Evolutionary conservation across 164 flowering plant genomes (phyloP).

Genomic region (Magnolia kwangsiensis): DNA sequence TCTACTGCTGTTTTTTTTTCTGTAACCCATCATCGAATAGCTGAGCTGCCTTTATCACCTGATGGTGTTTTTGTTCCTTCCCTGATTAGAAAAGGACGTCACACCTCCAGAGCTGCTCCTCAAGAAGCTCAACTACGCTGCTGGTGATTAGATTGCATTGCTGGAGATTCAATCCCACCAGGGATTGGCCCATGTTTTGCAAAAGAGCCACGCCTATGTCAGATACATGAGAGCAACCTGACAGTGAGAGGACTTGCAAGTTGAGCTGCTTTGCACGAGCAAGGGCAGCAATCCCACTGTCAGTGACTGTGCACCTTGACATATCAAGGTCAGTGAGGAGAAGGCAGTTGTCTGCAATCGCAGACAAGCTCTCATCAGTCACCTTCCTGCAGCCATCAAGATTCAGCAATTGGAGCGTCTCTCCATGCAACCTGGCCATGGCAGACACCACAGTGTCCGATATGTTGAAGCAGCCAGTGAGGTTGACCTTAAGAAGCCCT

Average conservation of each 20-base stretch:
- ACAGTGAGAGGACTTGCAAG: constrained; percentile 58
- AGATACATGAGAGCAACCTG: constrained; percentile 58
- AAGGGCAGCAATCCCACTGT: constrained; percentile 50
- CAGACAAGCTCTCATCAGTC: constrained; percentile 51
- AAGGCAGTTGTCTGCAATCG: constrained; percentile 52
- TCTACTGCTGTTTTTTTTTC: neutral
- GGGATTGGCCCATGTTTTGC: constrained; percentile 42
- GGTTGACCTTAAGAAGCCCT: constrained; percentile 53
- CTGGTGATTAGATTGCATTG: constrained; percentile 54
- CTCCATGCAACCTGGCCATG: constrained; percentile 46
- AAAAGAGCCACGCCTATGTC: constrained; percentile 48
- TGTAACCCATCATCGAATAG: neutral
- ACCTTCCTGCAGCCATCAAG: constrained; percentile 55
- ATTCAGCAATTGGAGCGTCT: constrained; percentile 49
- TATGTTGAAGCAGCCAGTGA: constrained; percentile 48
- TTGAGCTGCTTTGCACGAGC: constrained; percentile 35
- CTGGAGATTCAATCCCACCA: constrained; percentile 70
- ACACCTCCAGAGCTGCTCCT: constrained; percentile 56
- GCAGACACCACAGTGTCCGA: constrained; percentile 46
- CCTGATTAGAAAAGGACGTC: constrained; percentile 54
- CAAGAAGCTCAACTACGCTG: constrained; percentile 40
- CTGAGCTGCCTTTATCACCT: constrained; percentile 3
- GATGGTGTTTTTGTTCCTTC: neutral
- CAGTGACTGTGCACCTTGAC: constrained; percentile 53
- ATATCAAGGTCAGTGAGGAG: constrained; percentile 63